A percentile compares a stretch with the other conserved stretches of the same genome.
Conservation (phyloP, 345 rosid genomes). For the Schrenkiella parvula region DNA sequence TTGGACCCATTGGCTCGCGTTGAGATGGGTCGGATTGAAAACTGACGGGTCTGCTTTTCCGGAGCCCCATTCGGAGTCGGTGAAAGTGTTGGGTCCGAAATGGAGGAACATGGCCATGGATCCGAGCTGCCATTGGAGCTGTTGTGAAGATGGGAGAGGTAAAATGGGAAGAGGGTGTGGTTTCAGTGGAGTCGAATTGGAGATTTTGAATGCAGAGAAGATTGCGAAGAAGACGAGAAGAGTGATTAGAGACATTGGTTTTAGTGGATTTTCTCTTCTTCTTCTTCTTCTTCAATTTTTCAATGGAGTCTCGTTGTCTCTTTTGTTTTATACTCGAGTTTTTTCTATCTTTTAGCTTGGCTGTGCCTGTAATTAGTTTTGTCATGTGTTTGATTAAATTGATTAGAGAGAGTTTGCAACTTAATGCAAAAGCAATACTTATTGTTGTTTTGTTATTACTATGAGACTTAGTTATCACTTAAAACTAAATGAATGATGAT, state of each 20-base stretch:
- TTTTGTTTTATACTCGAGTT: background rate
- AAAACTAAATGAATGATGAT: background rate
- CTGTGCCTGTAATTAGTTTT: background rate
- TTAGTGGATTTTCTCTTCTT: background rate
- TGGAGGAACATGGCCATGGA: slow-evolving; percentile 78
- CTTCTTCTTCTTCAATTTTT: background rate
- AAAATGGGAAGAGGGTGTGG: slow-evolving; percentile 81
- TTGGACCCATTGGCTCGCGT: slow-evolving; percentile 80
- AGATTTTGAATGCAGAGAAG: slow-evolving; percentile 18
- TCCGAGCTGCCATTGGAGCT: slow-evolving; percentile 82
- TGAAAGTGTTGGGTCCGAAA: slow-evolving; percentile 89
- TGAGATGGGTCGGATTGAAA: slow-evolving; percentile 60
- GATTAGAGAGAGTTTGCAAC: background rate
- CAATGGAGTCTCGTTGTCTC: background rate
- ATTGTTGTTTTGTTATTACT: background rate
- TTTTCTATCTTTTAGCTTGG: background rate
- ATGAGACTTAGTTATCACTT: background rate
- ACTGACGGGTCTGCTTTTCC: slow-evolving; percentile 64
- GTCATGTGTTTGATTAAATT: background rate
- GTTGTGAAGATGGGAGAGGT: slow-evolving; percentile 68
- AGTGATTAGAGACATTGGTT: slow-evolving; percentile 14
- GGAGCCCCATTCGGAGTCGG: slow-evolving; percentile 84
- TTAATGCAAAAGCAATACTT: background rate
- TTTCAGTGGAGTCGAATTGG: slow-evolving; percentile 29
- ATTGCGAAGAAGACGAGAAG: slow-evolving; percentile 9